phyloP scores from a whole-genome alignment of 176 grass and related monocot species.

The Raddia guianensis region DNA sequence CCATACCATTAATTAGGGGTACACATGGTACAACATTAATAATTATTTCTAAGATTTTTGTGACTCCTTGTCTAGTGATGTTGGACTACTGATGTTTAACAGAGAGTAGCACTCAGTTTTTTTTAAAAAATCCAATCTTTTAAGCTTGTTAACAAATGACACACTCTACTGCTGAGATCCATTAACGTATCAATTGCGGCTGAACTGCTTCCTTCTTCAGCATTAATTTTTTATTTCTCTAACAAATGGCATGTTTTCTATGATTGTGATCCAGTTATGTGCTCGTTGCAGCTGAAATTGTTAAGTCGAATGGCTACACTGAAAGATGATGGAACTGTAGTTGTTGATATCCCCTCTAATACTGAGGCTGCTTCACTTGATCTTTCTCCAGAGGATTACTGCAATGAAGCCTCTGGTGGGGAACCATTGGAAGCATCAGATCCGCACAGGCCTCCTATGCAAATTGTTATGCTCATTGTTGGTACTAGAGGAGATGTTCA shows the following conservation, averaged over 20 bases:
- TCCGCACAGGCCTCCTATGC: constrained; percentile 61
- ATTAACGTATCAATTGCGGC: constrained; percentile 32
- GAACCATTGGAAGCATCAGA: constrained; percentile 44
- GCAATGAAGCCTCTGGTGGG: constrained; percentile 36
- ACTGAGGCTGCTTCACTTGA: constrained; percentile 50
- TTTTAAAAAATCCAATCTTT: neutral
- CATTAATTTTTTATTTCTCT: neutral
- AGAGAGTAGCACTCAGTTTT: neutral
- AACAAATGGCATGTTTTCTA: neutral
- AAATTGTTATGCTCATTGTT: constrained; percentile 85
- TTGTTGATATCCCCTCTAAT: constrained; percentile 70
- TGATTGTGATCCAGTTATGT: constrained; percentile 1
- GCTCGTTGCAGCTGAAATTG: constrained; percentile 62
- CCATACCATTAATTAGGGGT: too few relatives aligned
- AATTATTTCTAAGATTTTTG: too few relatives aligned
- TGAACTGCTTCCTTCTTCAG: constrained; percentile 42
- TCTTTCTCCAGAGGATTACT: constrained; percentile 39
- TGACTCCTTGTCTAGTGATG: too few relatives aligned
- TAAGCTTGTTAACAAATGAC: neutral
- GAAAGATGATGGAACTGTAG: constrained; percentile 79
- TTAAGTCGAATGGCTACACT: constrained; percentile 76
- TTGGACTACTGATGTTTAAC: too few relatives aligned
- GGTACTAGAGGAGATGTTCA: constrained; percentile 89
- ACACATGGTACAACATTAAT: too few relatives aligned
- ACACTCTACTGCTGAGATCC: neutral